Base-by-base conservation (phyloP, 305 asterid genomes). In the Fraxinus latifolia region DNA sequence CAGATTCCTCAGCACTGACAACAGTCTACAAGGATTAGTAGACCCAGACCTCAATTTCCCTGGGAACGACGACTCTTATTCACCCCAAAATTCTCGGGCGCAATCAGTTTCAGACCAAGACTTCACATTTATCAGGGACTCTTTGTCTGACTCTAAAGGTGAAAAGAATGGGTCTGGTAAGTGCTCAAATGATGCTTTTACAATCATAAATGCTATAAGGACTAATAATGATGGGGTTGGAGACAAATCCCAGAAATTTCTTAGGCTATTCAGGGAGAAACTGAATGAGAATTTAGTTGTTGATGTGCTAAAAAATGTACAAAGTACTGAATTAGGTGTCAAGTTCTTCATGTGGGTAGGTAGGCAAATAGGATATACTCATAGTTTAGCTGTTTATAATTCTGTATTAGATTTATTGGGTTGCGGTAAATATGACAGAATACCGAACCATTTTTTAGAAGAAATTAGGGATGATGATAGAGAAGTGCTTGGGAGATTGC, bases 291-390 rank as follows among this genome's bases (percentile, higher is more conserved):
- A 74, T 65, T 88, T 94, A 81, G 97, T 95, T 73, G 89, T 90
- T 87, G 87, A 89, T 83, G 99, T 94, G 81, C 85, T 95, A 17
- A 88, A 83, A 68, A 86, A 91, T 79, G 87, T 95, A 78, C 90
- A 80, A 6, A 92, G 81, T 80, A 81, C 85, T 76, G 97, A 90
- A 81, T 85, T 94, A 84, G 99, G 98, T 21, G 91, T 92, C 19
- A 92, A 86, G 87, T 94, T 95, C 88, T 95, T 94, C 85, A 84
- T 91, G 90, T 95, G 99, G 99, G 98, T 97, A 31, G 98, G 99
- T 80, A 89, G 91, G 86, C 97, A 95, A 80, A 92, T 94, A 78
- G 98, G 99, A 34, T 94, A 94, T 83, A 80, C 71, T 89, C 99
- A 94, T 84, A 92, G 84, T 78, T 36, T 79, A 12, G 85, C 84